Evolutionary conservation across 129 eudicot species (phyloP).

Genomic region (Dittrichia graveolens): DNA sequence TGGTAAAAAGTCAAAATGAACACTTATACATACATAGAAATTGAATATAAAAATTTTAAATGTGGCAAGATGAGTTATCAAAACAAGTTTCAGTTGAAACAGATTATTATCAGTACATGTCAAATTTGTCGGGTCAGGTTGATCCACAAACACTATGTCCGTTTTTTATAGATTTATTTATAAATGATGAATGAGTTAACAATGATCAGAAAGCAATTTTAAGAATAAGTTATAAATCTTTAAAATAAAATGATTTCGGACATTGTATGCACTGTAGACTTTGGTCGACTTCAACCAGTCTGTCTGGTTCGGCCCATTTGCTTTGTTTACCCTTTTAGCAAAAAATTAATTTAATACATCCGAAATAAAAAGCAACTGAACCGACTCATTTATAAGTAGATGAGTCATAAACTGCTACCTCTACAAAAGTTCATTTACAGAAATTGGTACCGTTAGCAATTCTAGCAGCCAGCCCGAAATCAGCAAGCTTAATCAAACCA

Average conservation of each 20-base stretch:
- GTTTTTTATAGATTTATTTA: too few relatives aligned
- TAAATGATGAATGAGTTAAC: too few relatives aligned
- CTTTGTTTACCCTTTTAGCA: neutral
- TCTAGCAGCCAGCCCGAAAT: constrained; percentile 67
- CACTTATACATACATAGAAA: neutral
- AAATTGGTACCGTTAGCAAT: constrained; percentile 44
- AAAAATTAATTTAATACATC: too few relatives aligned
- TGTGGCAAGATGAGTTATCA: neutral
- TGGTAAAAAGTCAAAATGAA: neutral
- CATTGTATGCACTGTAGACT: neutral
- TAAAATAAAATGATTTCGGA: neutral
- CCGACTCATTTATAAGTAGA: neutral
- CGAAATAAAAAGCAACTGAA: too few relatives aligned
- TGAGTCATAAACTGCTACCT: neutral
- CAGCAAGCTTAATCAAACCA: constrained; percentile 62
- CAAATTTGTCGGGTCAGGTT: neutral
- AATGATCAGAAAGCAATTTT: neutral
- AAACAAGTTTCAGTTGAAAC: neutral
- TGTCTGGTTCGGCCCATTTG: neutral
- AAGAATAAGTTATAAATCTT: neutral
- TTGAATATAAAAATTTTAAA: neutral
- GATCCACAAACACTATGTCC: neutral
- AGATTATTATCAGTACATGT: neutral
- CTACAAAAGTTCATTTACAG: neutral
- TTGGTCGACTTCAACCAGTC: neutral